These are phyloP conservation scores for Phytopythium delawarense DNA, from an alignment of 352 stramenopile species.

Conservation along the genomic window DNA sequence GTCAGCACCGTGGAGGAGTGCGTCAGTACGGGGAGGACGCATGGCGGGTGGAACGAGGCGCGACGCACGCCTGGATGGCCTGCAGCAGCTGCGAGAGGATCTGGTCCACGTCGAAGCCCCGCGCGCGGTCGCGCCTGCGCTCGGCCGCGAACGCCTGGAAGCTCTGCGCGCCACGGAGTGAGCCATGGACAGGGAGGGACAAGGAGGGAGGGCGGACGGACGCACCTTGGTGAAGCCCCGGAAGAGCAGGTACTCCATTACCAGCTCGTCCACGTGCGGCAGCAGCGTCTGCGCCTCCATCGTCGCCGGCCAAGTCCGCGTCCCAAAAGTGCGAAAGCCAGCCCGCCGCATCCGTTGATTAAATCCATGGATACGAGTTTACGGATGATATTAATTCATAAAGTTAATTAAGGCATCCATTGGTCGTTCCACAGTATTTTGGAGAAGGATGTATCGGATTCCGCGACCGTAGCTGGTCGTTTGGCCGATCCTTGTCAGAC, in stretches of 20 bases:
- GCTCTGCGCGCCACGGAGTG: constrained; percentile 25
- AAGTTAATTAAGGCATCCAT: too few relatives aligned
- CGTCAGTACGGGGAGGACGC: too few relatives aligned
- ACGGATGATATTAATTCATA: too few relatives aligned
- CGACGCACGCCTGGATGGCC: constrained; percentile 47
- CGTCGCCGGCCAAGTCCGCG: not conserved
- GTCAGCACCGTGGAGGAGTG: too few relatives aligned
- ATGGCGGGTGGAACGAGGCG: not conserved
- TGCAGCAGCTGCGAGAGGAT: constrained; percentile 64
- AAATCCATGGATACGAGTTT: too few relatives aligned
- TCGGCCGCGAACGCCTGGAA: constrained; percentile 75
- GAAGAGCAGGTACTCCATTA: constrained; percentile 87
- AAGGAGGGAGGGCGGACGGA: not conserved
- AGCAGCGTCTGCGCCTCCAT: constrained; percentile 45
- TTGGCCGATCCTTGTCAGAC: too few relatives aligned
- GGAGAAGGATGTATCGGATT: too few relatives aligned
- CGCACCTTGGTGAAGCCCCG: constrained; percentile 73
- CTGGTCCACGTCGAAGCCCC: constrained; percentile 77
- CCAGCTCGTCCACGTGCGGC: constrained; percentile 76
- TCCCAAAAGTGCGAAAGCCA: not conserved
- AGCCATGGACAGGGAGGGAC: too few relatives aligned
- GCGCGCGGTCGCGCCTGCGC: constrained; percentile 64
- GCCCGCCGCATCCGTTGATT: not conserved
- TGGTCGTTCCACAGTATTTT: too few relatives aligned
- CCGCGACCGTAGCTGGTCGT: too few relatives aligned